Conservation (phyloP, 2,329 filamentous ascomycete genomes). For the Xylariaceae sp. region DNA sequence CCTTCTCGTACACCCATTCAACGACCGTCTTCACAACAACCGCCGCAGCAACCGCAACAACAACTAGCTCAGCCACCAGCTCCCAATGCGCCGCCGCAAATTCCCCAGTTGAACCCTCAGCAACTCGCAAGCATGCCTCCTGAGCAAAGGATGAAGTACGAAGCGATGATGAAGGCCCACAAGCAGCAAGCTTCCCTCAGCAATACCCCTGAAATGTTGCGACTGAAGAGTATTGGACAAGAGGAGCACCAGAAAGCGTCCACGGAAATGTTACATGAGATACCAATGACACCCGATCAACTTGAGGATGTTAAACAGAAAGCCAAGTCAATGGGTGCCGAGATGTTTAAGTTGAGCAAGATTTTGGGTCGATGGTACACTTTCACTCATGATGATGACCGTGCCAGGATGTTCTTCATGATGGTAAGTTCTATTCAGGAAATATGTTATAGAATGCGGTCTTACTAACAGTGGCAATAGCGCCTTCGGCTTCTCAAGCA, state of each 20-base stretch:
- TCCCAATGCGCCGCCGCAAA: slow-evolving; percentile 14
- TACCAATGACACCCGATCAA: slow-evolving; percentile 44
- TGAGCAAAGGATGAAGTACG: slow-evolving; percentile 44
- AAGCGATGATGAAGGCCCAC: slow-evolving; percentile 32
- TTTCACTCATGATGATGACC: slow-evolving; percentile 45
- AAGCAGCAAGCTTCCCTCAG: not conserved
- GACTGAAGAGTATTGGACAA: slow-evolving; percentile 28
- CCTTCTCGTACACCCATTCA: slow-evolving; percentile 21
- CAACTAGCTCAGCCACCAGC: slow-evolving; percentile 10
- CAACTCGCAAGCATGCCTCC: slow-evolving; percentile 41
- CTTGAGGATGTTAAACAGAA: slow-evolving; percentile 42
- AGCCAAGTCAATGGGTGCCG: slow-evolving; percentile 37
- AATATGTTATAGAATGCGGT: not conserved
- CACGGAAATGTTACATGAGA: slow-evolving; percentile 41
- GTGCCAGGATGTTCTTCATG: slow-evolving; percentile 50
- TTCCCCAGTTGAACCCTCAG: slow-evolving; percentile 31
- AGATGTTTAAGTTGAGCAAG: slow-evolving; percentile 44
- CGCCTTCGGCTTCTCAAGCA: slow-evolving; percentile 51
- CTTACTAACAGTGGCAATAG: slow-evolving; percentile 38
- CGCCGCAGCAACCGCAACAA: not conserved
- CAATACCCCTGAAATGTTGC: slow-evolving; percentile 30
- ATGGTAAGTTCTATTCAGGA: slow-evolving; percentile 38
- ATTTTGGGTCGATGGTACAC: slow-evolving; percentile 46
- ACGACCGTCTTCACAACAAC: slow-evolving; percentile 30
- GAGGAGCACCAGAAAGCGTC: slow-evolving; percentile 34